These are phyloP conservation scores for Aspergillus diversus DNA, from an alignment of 495 filamentous ascomycete species.

Conservation along the genomic window DNA sequence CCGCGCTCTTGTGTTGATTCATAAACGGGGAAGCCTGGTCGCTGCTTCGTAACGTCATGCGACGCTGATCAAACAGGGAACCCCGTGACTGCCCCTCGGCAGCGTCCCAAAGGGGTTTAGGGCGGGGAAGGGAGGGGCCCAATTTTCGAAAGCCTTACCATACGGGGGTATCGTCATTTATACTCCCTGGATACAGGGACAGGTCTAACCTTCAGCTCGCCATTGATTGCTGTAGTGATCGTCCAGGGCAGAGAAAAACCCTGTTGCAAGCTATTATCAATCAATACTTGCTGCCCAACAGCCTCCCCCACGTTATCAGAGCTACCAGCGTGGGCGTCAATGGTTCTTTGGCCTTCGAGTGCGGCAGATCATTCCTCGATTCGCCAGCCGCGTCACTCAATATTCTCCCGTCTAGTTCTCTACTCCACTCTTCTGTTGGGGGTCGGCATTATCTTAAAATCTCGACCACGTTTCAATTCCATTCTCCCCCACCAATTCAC, in stretches of 20 bases:
- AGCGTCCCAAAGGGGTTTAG: conserved; percentile 33
- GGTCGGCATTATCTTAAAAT: conserved; percentile 47
- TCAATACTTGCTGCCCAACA: not conserved
- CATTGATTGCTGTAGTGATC: not conserved
- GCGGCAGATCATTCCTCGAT: conserved; percentile 30
- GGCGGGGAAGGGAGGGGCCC: conserved; percentile 30
- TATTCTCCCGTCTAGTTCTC: conserved; percentile 38
- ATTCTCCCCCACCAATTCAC: conserved; percentile 38
- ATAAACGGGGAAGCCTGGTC: not conserved
- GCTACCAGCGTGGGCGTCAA: conserved; percentile 14
- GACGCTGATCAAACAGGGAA: conserved; percentile 17
- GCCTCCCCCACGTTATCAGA: not conserved
- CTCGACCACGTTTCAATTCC: conserved; percentile 47
- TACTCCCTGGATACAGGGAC: not conserved
- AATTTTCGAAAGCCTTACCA: not conserved
- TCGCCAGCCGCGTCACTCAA: conserved; percentile 36
- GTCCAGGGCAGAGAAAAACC: not conserved
- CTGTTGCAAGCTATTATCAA: not conserved
- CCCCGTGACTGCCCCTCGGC: conserved; percentile 36
- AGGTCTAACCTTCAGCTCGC: not conserved
- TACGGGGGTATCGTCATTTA: not conserved
- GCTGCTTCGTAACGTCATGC: conserved; percentile 26
- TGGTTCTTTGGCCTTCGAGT: conserved; percentile 26
- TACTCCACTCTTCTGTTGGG: conserved; percentile 56
- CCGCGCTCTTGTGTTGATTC: not conserved